Evolutionary conservation across 2,329 filamentous ascomycete species (phyloP), one percentile per base, ranked within the genome.

Genomic region (Ophiostoma triangulosporum): DNA sequence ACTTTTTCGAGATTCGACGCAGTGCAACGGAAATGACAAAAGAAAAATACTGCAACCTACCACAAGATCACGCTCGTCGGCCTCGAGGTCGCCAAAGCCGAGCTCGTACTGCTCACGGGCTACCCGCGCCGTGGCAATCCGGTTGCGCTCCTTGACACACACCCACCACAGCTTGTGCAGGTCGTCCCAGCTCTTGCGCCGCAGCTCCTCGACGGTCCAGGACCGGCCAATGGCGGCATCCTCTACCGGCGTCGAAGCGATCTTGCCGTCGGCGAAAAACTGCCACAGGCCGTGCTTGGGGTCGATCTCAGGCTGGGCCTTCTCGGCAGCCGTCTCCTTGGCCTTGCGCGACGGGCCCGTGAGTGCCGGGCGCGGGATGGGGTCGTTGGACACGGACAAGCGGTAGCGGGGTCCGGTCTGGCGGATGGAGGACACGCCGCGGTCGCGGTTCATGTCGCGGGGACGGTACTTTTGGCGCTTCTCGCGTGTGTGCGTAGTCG

Each of bases 81-180:
- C 73, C 70, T 95, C 87, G 45, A 71, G 72, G 26, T 83, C 77
- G 60, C 91, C 91, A 63, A 86, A 93, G 27, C 84, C 81, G 49
- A 87, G 74, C 59, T 83, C 74, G 53, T 86, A 64, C 60, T 84
- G 77, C 29, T 72, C 64, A 62, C 87, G 76, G 72, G 95, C 88
- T 54, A 75, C 68, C 52, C 75, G 74, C 60, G 84, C 82, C 29
- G 94, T 97, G n/a, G 81, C 76, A 61, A 97, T 80, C 60, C 87
- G 80, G 70, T 98, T 98, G 62, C 86, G 76, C 72, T 98, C 93
- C 71, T 87, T 89, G 56, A 85, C 78, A 66, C 93, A 97, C 53
- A 89, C 79, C 88, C 90, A 98, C 89, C 91, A 98, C 64, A 98
- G 75, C 57, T 76, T 74, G 68, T 97, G 90, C 62, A 98, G 71